Conservation (phyloP, 2,329 filamentous ascomycete genomes). For the Penicillium brasilianum region DNA sequence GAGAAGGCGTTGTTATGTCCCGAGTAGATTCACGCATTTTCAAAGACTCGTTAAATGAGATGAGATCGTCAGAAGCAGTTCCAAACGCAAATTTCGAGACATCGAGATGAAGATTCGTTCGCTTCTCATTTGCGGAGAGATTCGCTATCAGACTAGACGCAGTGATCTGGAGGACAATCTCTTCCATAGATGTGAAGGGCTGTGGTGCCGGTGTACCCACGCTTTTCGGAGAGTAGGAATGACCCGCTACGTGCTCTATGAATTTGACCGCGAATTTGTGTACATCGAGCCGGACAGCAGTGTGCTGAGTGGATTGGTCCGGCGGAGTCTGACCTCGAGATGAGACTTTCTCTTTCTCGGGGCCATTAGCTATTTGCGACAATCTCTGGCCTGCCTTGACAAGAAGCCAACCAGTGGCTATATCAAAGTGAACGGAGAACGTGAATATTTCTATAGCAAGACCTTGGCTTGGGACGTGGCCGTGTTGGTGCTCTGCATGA, state of each 20-base stretch:
- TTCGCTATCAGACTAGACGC: constrained; percentile 35
- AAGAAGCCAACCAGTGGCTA: constrained; percentile 49
- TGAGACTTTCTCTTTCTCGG: constrained; percentile 13
- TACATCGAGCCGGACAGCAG: constrained; percentile 35
- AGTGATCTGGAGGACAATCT: constrained; percentile 40
- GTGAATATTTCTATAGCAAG: constrained; percentile 42
- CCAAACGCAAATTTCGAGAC: constrained; percentile 54
- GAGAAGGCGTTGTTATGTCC: constrained; percentile 44
- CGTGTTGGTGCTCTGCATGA: constrained; percentile 9
- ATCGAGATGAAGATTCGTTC: constrained; percentile 36
- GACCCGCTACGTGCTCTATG: constrained; percentile 42
- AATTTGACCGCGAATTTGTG: constrained; percentile 43
- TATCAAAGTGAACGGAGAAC: constrained; percentile 43
- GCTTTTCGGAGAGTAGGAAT: constrained; percentile 31
- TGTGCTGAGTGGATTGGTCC: constrained; percentile 15
- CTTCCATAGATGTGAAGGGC: constrained; percentile 34
- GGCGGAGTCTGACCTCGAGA: constrained; percentile 11
- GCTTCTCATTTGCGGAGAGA: constrained; percentile 27
- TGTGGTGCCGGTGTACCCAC: constrained; percentile 20
- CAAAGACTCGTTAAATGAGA: constrained; percentile 57
- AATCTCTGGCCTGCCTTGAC: constrained; percentile 44
- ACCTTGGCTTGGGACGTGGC: constrained; percentile 12
- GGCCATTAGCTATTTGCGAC: constrained; percentile 25
- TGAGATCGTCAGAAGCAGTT: constrained; percentile 55
- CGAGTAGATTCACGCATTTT: constrained; percentile 54